Base-by-base conservation (phyloP, 495 filamentous ascomycete species). In the Astrothelium subdiscretum region DNA sequence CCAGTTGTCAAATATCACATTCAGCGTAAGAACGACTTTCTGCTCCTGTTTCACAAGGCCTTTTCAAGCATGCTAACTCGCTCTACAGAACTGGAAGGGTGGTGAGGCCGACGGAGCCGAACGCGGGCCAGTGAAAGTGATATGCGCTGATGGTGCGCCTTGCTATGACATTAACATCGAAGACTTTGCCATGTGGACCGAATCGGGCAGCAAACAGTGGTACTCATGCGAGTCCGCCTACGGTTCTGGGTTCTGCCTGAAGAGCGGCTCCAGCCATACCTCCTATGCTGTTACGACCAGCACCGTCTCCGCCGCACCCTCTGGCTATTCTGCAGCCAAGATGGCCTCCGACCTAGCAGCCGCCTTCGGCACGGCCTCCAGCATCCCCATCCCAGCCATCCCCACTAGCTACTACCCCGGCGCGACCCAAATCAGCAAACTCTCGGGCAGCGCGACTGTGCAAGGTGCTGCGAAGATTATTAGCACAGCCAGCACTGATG, bases 111-210 rank as follows among this genome's bases (percentile, higher is more conserved):
- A 84, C 63, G 83, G 82, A 4, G 67, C 72, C 13, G 35, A 69
- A 32, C 76, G 80, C 5, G 79, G 80, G 0, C 82, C 82, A 0
- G 75, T 85, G 59, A 65, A 67, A 40, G 72, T 79, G 40, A 72
- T 80, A 12, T 73, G 74, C 60, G 82, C 77, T 0, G 69, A 79
- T 59, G 70, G 74, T 12, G 73, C 76, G 0, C 83, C 83, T 15
- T 81, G 82, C 70, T 79, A 74, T 3, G 79, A 77, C 32, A 75
- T 85, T 59, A 79, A 70, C 8, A 75, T 85, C 59, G 66, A 72
- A 18, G 77, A 84, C 63, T 80, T 84, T 57, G 67, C 72, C n/a
- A 82, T 86, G 76, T 85, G 82, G 83, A 85, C 83, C 10, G 79
- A 83, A 58, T 66, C 69, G 4, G 79, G 80, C 12, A 67, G 68